phyloP scores from a whole-genome alignment of 192 early-diverging fungal species.

The Coemansia sp. region DNA sequence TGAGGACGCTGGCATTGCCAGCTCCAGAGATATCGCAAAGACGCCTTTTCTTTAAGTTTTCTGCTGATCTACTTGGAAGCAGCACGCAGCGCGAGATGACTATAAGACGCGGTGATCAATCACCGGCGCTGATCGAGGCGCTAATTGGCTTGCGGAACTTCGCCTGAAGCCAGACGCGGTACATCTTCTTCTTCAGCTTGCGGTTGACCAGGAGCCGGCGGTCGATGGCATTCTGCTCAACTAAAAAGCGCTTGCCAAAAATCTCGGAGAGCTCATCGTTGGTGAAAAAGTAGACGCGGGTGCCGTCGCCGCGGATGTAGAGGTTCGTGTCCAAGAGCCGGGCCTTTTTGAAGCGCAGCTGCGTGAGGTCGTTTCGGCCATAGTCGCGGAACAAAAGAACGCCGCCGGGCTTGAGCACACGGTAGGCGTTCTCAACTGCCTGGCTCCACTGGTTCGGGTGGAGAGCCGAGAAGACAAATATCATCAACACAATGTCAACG shows the following conservation, averaged over 20 bases:
- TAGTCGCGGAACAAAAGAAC: conserved; percentile 76
- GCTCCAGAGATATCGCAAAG: no score
- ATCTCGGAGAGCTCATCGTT: conserved; percentile 47
- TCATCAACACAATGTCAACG: conserved; percentile 71
- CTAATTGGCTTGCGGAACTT: conserved; percentile 81
- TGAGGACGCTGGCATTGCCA: no score
- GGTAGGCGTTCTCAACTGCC: conserved; percentile 60
- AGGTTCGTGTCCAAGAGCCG: conserved; percentile 71
- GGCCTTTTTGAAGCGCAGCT: conserved; percentile 72
- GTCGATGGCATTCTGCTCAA: conserved; percentile 91
- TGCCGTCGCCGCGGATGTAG: conserved; percentile 79
- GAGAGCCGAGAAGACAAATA: conserved; percentile 78
- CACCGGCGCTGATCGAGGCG: conserved; percentile 7
- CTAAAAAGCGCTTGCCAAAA: conserved; percentile 56
- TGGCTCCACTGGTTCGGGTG: conserved; percentile 66
- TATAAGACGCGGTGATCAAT: conserved; percentile 2
- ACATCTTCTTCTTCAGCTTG: conserved; percentile 90
- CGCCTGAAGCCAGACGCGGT: conserved; percentile 93
- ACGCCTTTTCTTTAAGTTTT: neutral
- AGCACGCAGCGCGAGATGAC: no score
- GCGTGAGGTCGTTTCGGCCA: conserved; percentile 76
- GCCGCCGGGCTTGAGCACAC: conserved; percentile 72
- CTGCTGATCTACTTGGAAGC: no score
- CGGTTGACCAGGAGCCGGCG: conserved; percentile 91
- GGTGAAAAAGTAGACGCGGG: conserved; percentile 75